Evolutionary conservation across 768 basidiomycete genomes (phyloP).

Genomic region (Boletus tylopilopsis): DNA sequence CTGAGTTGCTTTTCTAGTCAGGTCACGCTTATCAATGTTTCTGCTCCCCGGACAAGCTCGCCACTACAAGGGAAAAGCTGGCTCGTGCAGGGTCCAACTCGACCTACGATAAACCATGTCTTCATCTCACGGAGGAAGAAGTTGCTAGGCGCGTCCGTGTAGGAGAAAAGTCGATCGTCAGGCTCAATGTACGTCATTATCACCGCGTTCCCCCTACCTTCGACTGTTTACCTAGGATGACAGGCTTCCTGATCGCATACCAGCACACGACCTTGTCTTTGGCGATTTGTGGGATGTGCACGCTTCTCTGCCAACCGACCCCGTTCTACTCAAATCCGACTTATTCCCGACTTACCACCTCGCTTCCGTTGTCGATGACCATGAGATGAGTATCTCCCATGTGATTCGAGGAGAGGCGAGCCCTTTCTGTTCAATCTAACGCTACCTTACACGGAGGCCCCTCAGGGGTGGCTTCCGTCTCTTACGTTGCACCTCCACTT

Average conservation of each 20-base stretch:
- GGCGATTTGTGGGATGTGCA: conserved; percentile 70
- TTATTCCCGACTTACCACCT: conserved; percentile 95
- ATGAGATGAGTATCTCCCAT: conserved; percentile 94
- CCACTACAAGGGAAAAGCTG: conserved; percentile 63
- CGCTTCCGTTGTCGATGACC: conserved; percentile 93
- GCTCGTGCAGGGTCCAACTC: conserved; percentile 69
- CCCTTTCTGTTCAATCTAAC: neutral
- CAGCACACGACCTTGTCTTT: conserved; percentile 70
- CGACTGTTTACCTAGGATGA: conserved; percentile 45
- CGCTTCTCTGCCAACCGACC: conserved; percentile 80
- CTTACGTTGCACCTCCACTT: conserved; percentile 88
- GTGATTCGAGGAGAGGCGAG: conserved; percentile 89
- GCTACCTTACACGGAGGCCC: neutral
- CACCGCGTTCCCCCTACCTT: neutral
- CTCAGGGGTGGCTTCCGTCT: conserved; percentile 94
- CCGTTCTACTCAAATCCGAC: conserved; percentile 89
- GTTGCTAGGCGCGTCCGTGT: conserved; percentile 66
- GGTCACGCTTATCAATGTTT: conserved; percentile 95
- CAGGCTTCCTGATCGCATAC: conserved; percentile 46
- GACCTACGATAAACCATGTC: conserved; percentile 86
- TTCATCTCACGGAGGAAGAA: conserved; percentile 85
- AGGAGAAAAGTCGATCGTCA: conserved; percentile 77
- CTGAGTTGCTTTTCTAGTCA: conserved; percentile 41
- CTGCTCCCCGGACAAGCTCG: conserved; percentile 72
- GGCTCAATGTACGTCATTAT: conserved; percentile 70